Evolutionary conservation across 2,329 filamentous ascomycete species (phyloP), one percentile per base, ranked within the genome.

Genomic region (Endoconidiophora laricicola): DNA sequence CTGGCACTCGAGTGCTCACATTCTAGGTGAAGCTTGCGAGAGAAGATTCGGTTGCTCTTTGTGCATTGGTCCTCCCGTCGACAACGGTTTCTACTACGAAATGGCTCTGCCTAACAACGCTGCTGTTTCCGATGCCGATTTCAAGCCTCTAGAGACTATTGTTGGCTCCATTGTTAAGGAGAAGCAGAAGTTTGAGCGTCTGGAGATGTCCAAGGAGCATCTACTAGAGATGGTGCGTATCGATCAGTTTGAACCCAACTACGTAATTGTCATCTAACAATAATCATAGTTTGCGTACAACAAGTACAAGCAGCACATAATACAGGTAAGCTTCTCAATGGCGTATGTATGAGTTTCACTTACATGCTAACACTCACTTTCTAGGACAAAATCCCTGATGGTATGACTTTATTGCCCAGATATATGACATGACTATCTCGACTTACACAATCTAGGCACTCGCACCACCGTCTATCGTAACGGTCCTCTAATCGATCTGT

Each of bases 261-360:
- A 10, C 33, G 18, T 16, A 16, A 12, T 16, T 20, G 14, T 14
- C 23, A 12, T 43, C 50, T 55, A 47, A 52, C 39, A 10, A 36
- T 9, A 7, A 10, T 16, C 33, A 37, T 45, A 59, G 85, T 96
- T 96, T 71, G 78, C 80, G 59, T 93, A 94, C 73, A 95, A 93
- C 74, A 91, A 91, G 65, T 96, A 94, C 73, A 96, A 98, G 76
- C 80, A 94, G 63, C 85, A 95, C 65, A 94, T 96, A 65, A 96
- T 98, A 69, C 82, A 47, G 46, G 50, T 52, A 64, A 41, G 40
- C 20, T 36, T 23, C 24, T 22, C 14, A 44, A 5, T 5, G 7
- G 23, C 29, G 3, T 22, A 7, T 16, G n/a, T 7, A 23, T 20
- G 14, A 14, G 14, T 29, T 23, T 24, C 23, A 22, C 9, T 26